These are phyloP conservation scores for Lignosus rhinocerotis DNA, from an alignment of 1,284 basidiomycete species.

Conservation along the genomic window DNA sequence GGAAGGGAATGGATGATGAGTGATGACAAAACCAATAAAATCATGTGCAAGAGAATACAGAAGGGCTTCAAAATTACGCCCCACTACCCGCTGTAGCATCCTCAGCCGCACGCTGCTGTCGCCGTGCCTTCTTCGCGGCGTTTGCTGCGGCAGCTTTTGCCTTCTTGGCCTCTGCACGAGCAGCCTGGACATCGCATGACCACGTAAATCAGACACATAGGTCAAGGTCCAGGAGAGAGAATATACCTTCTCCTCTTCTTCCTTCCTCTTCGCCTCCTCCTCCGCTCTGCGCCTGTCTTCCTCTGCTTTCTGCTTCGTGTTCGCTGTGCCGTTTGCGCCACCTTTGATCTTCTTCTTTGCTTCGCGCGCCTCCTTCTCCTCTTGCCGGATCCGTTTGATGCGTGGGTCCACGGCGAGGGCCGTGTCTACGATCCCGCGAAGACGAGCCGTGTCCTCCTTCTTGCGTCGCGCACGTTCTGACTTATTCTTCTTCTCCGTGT, in stretches of 20 bases:
- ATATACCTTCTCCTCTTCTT: constrained; percentile 66
- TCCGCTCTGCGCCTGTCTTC: constrained; percentile 75
- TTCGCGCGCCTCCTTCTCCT: constrained; percentile 94
- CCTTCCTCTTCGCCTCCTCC: constrained; percentile 60
- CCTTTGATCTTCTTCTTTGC: constrained; percentile 82
- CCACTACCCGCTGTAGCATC: constrained; percentile 14
- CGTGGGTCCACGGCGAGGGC: constrained; percentile 88
- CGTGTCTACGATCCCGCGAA: constrained; percentile 87
- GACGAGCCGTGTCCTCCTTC: constrained; percentile 95
- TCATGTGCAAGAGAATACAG: not conserved
- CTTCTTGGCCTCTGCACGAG: constrained; percentile 82
- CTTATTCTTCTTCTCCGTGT: constrained; percentile 99
- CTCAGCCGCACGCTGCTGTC: constrained; percentile 47
- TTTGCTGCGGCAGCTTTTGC: constrained; percentile 82
- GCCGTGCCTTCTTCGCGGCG: constrained; percentile 94
- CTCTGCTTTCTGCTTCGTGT: constrained; percentile 65
- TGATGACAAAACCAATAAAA: not conserved
- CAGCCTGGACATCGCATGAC: constrained; percentile 40
- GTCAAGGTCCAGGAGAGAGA: not conserved
- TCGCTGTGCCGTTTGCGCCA: constrained; percentile 46
- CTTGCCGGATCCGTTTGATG: constrained; percentile 96
- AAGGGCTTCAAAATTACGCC: constrained; percentile 1
- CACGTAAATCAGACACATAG: not conserved
- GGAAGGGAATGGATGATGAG: not conserved
- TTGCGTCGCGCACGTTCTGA: constrained; percentile 93